Base-by-base conservation (phyloP, 768 basidiomycete species). In the Tulasnella sp. region DNA sequence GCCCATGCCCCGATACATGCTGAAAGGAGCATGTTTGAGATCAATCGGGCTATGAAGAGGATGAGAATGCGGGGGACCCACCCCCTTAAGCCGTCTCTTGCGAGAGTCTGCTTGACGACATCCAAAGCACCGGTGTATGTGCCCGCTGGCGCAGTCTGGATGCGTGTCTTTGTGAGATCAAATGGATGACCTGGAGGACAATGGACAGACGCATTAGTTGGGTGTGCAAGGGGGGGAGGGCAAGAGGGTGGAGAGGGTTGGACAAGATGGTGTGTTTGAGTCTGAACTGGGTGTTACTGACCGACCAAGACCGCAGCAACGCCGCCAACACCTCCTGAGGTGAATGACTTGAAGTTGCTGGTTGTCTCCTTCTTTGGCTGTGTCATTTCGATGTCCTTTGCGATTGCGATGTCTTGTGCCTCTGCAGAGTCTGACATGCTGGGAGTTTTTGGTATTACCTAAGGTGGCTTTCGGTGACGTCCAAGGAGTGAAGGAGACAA, bases 301-400 rank as follows among this genome's bases (percentile, higher is more conserved):
- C 96, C 96, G 81, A 98, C 96, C 36, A 97, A 88, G 19, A 98
- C 97, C 42, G 93, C 94, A 81, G 90, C 88, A 77, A 92, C 87
- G 81, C 98, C 98, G 80, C 98, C 98, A 82, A 94, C 93, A 52
- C 98, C 98, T 82, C 98, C 98, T 42, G 96, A 91, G 77, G 97
- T 88, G 87, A 99, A 99, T 4, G 95, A 91, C 86, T 98, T 99
- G 81, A 89, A 82, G 39, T 87, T 87, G 81, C 87, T 87, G 6
- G 82, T 81, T 16, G 87, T 81, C 46, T 81, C 81, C 74, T 80
- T 81, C 40, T 39, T 40, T 68, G 58, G 62, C 8, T 42, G 62
- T 76, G 75, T 46, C 42, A 56, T 56, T 46, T 79, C 52, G 3
- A 79, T 36, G 44, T 79, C 71, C 21, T 71, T n/a, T 36, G 62